Conservation (phyloP, 1,139 yeast species). For the Eremothecium sinecaudum region DNA sequence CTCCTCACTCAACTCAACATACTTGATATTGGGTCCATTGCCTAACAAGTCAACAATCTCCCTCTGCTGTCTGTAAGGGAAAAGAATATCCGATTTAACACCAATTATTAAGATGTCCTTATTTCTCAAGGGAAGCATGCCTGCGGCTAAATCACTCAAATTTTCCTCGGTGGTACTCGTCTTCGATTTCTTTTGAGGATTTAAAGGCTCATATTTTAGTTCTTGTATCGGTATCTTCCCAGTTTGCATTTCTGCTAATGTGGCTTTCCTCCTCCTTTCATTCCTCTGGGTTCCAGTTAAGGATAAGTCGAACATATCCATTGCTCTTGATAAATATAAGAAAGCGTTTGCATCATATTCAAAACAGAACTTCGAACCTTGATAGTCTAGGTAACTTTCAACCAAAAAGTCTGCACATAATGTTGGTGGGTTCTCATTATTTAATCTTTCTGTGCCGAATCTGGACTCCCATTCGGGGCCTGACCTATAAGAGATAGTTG, state of each 20-base stretch:
- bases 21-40: constrained; percentile 39
- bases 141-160: constrained; percentile 50
- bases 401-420: constrained; percentile 87
- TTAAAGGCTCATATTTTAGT: constrained; percentile 38
- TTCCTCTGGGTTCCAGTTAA: constrained; percentile 39
- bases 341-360: constrained; percentile 90
- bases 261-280: constrained; percentile 32
- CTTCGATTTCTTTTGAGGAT: constrained; percentile 20
- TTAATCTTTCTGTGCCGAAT: constrained; percentile 82
- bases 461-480: constrained; percentile 97
- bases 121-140: constrained; percentile 54
- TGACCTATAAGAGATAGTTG: constrained; percentile 86
- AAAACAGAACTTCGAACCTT: constrained; percentile 85
- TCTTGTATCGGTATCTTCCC: constrained; percentile 34
- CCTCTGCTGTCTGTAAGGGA: constrained; percentile 91
- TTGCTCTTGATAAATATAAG: constrained; percentile 79
- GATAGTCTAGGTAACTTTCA: constrained; percentile 88
- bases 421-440: constrained; percentile 71
- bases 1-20: constrained; percentile 67
- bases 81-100: constrained; percentile 81
- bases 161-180: constrained; percentile 44
- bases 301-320: constrained; percentile 90
- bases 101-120: constrained; percentile 73
- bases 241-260: constrained; percentile 30
- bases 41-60: constrained; percentile 61